phyloP scores from a whole-genome alignment of 805 yeast species.

The Sugiyamaella lignohabitans region DNA sequence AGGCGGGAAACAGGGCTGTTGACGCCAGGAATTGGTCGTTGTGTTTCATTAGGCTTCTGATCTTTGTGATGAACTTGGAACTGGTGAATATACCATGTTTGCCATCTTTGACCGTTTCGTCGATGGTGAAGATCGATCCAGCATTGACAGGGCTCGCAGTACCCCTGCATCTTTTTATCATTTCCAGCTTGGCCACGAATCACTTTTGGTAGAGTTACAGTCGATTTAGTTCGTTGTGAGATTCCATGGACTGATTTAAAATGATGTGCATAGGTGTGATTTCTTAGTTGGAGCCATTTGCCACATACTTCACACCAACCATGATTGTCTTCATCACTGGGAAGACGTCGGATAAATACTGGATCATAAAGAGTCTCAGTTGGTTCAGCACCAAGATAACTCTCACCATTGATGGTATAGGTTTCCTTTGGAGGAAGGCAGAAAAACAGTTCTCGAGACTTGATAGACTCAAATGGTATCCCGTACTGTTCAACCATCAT shows the following conservation, averaged over 20 bases:
- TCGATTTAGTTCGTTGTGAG: constrained; percentile 24
- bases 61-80: constrained; percentile 19
- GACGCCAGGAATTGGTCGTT: neutral
- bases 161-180: constrained; percentile 18
- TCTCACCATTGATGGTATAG: constrained; percentile 11
- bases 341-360: constrained; percentile 15
- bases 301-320: constrained; percentile 22
- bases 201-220: constrained; percentile 12
- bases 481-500: constrained; percentile 9
- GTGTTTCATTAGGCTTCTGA: constrained; percentile 5
- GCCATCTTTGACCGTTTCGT: constrained; percentile 17
- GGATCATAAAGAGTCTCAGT: constrained; percentile 18
- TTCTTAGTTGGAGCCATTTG: constrained; percentile 17
- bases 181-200: constrained; percentile 14
- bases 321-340: constrained; percentile 16
- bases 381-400: constrained; percentile 18
- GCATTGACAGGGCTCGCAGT: constrained; percentile 12
- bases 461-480: constrained; percentile 13
- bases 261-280: constrained; percentile 44
- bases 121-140: constrained; percentile 20
- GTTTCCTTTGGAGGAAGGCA: constrained; percentile 8
- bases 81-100: constrained; percentile 20
- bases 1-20: neutral
- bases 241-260: constrained; percentile 38
- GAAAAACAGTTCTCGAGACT: constrained; percentile 6